Evolutionary conservation across 108 stramenopile genomes (phyloP), one percentile per base, ranked within the genome.

Genomic region (Bacterosira constricta): DNA sequence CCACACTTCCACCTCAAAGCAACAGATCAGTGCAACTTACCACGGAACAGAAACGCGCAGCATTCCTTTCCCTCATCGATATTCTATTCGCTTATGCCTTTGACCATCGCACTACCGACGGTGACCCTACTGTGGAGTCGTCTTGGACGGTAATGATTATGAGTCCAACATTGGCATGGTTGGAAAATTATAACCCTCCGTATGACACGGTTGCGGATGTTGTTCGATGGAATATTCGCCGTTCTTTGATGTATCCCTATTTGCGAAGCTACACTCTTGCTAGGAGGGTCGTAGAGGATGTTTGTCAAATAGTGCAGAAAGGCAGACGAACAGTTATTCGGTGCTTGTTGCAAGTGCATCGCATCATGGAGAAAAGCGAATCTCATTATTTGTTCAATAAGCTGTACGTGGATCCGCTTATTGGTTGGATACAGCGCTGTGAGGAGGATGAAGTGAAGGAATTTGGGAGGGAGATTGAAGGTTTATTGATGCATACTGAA

Each of bases 121-220:
- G 96, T 30, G 97, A 97, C 50, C 80, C 94, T 10, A 94, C 90
- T 4, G 91, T 95, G 17, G 97, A 97, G 85, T 94, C 93, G 23
- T 83, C 94, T 7, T 97, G 96, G 96, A 97, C 96, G 20, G 73
- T 96, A 18, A 81, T 90, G 63, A 88, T 78, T 34, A 72, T 97
- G 17, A 90, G 90, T 46, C 77, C 88, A n/a, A 69, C 90, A 4
- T 66, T 97, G 23, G 80, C 84, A 52, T 97, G 94, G 88, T 54
- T 97, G 53, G 95, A 97, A 70, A 63, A 64, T 50, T 82, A 80
- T 69, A 65, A 66, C 12, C 59, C 71, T 23, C 72, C 69, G 0
- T 74, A 81, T 39, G 78, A 68, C 52, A 52, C 76, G 34, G 63
- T 79, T 38, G 63, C 9, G 11, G 69, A 81, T 47, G 70, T 83